A percentile compares a stretch with the other conserved stretches of the same genome.
Conservation (phyloP, 2,329 filamentous ascomycete species). For the Diaporthe caulivora region DNA sequence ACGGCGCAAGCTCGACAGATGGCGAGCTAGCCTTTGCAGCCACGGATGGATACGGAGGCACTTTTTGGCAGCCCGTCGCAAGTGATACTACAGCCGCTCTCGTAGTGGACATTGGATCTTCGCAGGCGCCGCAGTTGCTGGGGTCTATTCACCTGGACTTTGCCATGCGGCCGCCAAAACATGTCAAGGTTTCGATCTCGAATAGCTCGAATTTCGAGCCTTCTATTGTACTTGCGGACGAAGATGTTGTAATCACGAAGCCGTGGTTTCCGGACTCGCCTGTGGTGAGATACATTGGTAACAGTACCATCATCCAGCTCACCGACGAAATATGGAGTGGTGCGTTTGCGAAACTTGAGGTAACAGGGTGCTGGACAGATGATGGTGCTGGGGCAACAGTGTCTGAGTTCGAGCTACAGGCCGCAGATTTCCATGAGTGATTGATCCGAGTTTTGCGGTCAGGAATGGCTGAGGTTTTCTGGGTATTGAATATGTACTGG, state of each 20-base stretch:
- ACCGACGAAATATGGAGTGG: constrained; percentile 29
- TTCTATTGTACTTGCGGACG: constrained; percentile 36
- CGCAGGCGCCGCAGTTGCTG: constrained; percentile 28
- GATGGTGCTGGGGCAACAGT: constrained; percentile 31
- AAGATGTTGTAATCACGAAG: constrained; percentile 41
- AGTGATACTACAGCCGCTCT: constrained; percentile 65
- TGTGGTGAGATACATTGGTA: constrained; percentile 34
- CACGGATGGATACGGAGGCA: constrained; percentile 73
- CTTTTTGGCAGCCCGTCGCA: constrained; percentile 72
- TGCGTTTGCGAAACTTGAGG: constrained; percentile 34
- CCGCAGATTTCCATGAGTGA: constrained; percentile 3
- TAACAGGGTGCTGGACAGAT: constrained; percentile 26
- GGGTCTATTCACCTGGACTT: constrained; percentile 35
- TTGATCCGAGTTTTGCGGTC: not conserved
- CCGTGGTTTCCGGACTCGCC: constrained; percentile 38
- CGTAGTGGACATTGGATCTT: constrained; percentile 60
- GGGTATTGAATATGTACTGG: constrained; percentile 10
- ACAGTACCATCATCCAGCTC: constrained; percentile 33
- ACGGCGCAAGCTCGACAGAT: constrained; percentile 57
- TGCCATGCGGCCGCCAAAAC: constrained; percentile 36
- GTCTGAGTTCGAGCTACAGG: constrained; percentile 30
- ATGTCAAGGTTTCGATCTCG: constrained; percentile 40
- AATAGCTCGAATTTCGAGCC: constrained; percentile 36
- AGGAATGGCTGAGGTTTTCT: not conserved
- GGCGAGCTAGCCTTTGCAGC: constrained; percentile 76